A percentile compares a stretch with the other conserved stretches of the same genome.
phyloP scores from a whole-genome alignment of 148 eudicot species.

The Pharnaceum exiguum region DNA sequence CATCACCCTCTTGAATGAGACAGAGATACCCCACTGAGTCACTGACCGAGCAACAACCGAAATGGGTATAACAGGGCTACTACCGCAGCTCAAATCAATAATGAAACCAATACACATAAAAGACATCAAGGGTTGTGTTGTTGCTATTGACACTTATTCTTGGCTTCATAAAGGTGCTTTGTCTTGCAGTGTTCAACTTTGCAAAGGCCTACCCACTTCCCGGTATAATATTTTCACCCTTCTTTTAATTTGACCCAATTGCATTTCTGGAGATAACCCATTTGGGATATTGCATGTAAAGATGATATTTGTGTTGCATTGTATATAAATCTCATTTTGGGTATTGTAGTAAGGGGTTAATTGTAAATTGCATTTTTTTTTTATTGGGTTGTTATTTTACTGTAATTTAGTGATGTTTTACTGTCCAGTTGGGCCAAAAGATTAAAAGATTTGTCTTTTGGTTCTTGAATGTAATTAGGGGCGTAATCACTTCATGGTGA shows the following conservation, averaged over 20 bases:
- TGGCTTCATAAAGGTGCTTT: slow-evolving; percentile 99
- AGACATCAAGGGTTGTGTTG: slow-evolving; percentile 68
- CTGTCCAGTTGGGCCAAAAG: too few species aligned
- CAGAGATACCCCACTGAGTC: too few species aligned
- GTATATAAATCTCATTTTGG: too few species aligned
- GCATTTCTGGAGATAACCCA: neutral
- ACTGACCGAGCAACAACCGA: too few species aligned
- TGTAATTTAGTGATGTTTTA: too few species aligned
- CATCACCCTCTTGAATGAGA: too few species aligned
- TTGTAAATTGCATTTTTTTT: too few species aligned
- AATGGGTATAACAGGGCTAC: slow-evolving; percentile 91
- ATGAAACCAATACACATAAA: slow-evolving; percentile 77
- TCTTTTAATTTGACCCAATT: neutral
- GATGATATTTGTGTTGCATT: neutral
- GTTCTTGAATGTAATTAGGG: neutral
- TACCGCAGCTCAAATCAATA: slow-evolving; percentile 83
- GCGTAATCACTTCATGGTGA: neutral
- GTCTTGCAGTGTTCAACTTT: slow-evolving; percentile 86
- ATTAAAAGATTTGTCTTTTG: neutral
- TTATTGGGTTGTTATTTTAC: too few species aligned
- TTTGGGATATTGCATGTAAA: neutral
- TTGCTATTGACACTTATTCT: slow-evolving; percentile 92
- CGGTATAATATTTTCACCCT: slow-evolving; percentile 22
- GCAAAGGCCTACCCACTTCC: slow-evolving; percentile 81
- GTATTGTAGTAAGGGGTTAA: too few species aligned